Conservation (phyloP, 2,329 filamentous ascomycete genomes). For the Aspergillus sojae region DNA sequence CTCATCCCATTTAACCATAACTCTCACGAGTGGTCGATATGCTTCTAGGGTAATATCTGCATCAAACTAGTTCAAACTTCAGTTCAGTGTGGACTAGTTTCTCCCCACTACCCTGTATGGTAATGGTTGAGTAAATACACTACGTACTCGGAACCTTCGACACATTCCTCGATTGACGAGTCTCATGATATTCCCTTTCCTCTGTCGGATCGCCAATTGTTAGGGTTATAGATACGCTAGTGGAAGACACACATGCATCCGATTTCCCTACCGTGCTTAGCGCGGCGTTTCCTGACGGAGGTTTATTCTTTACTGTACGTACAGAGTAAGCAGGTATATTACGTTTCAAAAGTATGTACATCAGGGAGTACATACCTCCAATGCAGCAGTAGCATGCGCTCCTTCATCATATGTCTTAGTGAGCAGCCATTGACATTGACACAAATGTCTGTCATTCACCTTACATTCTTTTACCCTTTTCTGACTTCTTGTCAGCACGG, state of each 20-base stretch:
- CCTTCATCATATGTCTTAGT: conserved; percentile 3
- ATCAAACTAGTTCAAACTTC: not conserved
- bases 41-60: not conserved
- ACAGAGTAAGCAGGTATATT: not conserved
- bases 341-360: not conserved
- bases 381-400: not conserved
- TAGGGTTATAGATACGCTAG: not conserved
- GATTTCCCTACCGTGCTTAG: not conserved
- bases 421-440: not conserved
- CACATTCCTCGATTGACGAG: conserved; percentile 9
- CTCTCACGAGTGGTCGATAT: not conserved
- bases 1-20: not conserved
- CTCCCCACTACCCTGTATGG: not conserved
- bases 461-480: not conserved
- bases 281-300: not conserved
- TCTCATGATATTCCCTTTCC: conserved; percentile 21
- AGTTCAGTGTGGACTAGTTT: not conserved
- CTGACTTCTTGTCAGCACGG: not conserved
- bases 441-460: not conserved
- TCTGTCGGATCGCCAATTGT: conserved; percentile 11
- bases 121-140: not conserved
- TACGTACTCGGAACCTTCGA: not conserved
- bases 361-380: not conserved
- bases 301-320: not conserved
- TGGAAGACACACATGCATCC: conserved; percentile 3